A percentile compares a stretch with the other conserved stretches of the same genome.
phyloP scores from a whole-genome alignment of 805 yeast species.

The Limtongia smithiae region DNA sequence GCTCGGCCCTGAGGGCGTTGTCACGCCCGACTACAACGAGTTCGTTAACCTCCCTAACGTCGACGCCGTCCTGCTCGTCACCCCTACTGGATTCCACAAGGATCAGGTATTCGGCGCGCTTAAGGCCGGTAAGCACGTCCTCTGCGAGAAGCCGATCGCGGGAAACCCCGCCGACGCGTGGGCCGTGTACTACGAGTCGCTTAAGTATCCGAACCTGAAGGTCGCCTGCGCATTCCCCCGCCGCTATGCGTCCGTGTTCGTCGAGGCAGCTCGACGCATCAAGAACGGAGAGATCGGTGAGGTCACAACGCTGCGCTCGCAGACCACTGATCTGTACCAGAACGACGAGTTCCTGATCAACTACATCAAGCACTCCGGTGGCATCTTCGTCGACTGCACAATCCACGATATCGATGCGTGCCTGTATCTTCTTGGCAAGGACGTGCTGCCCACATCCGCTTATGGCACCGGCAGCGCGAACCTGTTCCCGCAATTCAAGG shows the following conservation, averaged over 20 bases:
- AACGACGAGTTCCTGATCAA: conserved; percentile 22
- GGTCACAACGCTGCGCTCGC: conserved; percentile 25
- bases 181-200: conserved; percentile 18
- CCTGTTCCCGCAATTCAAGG: conserved; percentile 26
- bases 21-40: conserved; percentile 3
- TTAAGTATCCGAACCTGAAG: conserved; percentile 24
- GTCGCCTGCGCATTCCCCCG: conserved; percentile 30
- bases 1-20: not conserved
- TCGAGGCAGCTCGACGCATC: conserved; percentile 25
- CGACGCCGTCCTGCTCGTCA: conserved; percentile 32
- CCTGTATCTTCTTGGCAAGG: conserved; percentile 27
- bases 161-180: conserved; percentile 27
- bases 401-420: conserved; percentile 31
- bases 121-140: conserved; percentile 34
- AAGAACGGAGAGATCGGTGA: conserved; percentile 28
- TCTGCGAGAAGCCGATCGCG: conserved; percentile 34
- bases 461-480: conserved; percentile 29
- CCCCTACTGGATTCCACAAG: conserved; percentile 32
- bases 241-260: conserved; percentile 23
- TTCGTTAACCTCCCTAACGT: conserved; percentile 2
- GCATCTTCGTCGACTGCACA: conserved; percentile 31
- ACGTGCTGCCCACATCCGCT: conserved; percentile 22
- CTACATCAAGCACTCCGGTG: conserved; percentile 31
- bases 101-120: conserved; percentile 28
- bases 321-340: conserved; percentile 24